Base-by-base conservation (phyloP, 2,329 filamentous ascomycete genomes). In the Alternaria atra region DNA sequence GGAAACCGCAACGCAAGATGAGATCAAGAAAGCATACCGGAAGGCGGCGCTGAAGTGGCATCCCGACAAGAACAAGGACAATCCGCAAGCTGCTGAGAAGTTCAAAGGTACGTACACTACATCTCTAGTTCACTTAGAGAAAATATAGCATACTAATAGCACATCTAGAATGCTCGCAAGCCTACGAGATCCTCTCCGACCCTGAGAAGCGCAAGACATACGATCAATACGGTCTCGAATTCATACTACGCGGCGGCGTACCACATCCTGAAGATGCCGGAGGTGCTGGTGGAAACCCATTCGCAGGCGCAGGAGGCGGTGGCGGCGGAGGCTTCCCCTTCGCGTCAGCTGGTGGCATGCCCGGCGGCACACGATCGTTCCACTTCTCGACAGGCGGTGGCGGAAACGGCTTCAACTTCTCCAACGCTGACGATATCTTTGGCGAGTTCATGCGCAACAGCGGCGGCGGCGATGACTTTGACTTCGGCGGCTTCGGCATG, bases 1-100 rank as follows among this genome's bases (percentile, higher is more conserved):
- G 79, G 87, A 94, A 37, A 87, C 89, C 62, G 93, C 94, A 25
- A 86, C 89, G 25, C 92, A 96, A 81, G 94, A 97, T 76, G 94
- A 98, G 68, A 97, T 99, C 79, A 98, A 97, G 80, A 99, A 98
- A 79, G 95, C 89, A 60, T 97, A 97, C 80, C 87, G 91, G 65
- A 97, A 97, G 85, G 87, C 90, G 57, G 94, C 94, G 55, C 82
- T 98, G 77, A 96, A 94, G 82, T 94, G 89, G 82, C 95, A 99
- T 77, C 95, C 95, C 6, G 95, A 99, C 84, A 99, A 98, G 86
- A 99, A 98, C 85, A 94, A 94, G 80, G 90, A 97, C 81, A 93
- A 94, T 72, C 89, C 93, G 30, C 83, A 88, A 53, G 92, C 94
- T 8, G 85, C 88, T 62, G 95, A 98, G 78, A 97, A 94, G 81